These are phyloP conservation scores for Huntiella decipiens DNA, from an alignment of 2,329 filamentous ascomycete species.

Conservation along the genomic window DNA sequence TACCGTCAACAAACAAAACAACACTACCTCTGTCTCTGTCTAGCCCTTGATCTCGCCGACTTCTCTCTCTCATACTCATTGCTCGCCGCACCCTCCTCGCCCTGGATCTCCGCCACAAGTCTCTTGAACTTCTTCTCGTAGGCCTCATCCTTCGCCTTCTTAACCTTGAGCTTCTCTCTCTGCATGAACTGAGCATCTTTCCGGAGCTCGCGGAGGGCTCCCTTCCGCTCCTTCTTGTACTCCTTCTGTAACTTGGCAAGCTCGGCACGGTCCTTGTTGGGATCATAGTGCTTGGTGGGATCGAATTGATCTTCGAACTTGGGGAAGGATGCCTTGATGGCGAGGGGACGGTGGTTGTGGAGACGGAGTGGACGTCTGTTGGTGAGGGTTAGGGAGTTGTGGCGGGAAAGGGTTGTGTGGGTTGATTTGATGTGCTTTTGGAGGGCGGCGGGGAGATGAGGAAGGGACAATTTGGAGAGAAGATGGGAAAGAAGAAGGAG, in stretches of 20 bases:
- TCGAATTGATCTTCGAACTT: conserved; percentile 95
- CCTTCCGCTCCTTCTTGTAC: conserved; percentile 90
- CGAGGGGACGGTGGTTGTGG: conserved; percentile 72
- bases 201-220: conserved; percentile 76
- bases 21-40: conserved; percentile 17
- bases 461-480: conserved; percentile 24
- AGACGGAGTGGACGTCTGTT: conserved; percentile 64
- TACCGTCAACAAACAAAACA: background rate
- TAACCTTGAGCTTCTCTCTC: conserved; percentile 71
- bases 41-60: conserved; percentile 49
- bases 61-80: conserved; percentile 85
- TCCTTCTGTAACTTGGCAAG: conserved; percentile 68
- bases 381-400: conserved; percentile 42
- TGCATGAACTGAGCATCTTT: conserved; percentile 93
- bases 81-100: conserved; percentile 68
- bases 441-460: conserved; percentile 20
- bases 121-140: conserved; percentile 95
- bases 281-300: conserved; percentile 92
- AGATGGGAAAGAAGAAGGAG: conserved; percentile 41
- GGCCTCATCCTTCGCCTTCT: conserved; percentile 80
- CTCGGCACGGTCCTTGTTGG: conserved; percentile 75
- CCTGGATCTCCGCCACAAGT: conserved; percentile 86
- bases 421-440: conserved; percentile 24
- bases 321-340: conserved; percentile 74
- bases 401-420: conserved; percentile 27